These are phyloP conservation scores for Nidularia pulvinata DNA, from an alignment of 768 basidiomycete genomes.

Conservation along the genomic window DNA sequence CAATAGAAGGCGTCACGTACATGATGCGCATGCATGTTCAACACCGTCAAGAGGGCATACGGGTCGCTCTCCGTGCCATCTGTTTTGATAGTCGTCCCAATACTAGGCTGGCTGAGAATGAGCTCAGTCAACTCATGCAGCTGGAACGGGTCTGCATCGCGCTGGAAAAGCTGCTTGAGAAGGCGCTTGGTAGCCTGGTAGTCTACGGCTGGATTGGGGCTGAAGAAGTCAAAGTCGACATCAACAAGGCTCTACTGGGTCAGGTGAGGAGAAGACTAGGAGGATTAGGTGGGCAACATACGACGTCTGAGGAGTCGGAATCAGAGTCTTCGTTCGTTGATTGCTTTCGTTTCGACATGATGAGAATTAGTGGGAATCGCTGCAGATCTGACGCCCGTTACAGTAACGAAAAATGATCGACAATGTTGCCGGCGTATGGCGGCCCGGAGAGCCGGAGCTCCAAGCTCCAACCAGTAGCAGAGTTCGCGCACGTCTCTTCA, in stretches of 20 bases:
- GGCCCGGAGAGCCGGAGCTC: no score
- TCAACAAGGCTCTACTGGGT: slow-evolving; percentile 65
- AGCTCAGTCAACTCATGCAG: slow-evolving; percentile 79
- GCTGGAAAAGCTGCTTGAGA: slow-evolving; percentile 64
- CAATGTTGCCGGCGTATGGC: no score
- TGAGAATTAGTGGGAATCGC: not conserved
- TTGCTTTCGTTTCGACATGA: slow-evolving; percentile 27
- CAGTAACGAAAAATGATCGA: slow-evolving; percentile 9
- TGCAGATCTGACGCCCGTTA: not conserved
- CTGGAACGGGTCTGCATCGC: slow-evolving; percentile 73
- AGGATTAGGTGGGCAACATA: slow-evolving; percentile 8
- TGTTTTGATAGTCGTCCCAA: slow-evolving; percentile 92
- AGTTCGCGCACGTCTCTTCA: no score
- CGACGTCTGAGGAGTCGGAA: slow-evolving; percentile 32
- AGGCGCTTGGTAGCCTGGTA: slow-evolving; percentile 85
- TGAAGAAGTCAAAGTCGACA: slow-evolving; percentile 94
- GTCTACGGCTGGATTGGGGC: slow-evolving; percentile 79
- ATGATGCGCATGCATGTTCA: slow-evolving; percentile 75
- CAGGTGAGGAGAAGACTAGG: slow-evolving; percentile 9
- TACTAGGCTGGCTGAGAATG: slow-evolving; percentile 67
- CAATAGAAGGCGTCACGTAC: slow-evolving; percentile 27
- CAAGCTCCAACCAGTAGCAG: no score
- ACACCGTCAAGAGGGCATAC: slow-evolving; percentile 81
- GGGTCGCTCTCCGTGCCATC: slow-evolving; percentile 92
- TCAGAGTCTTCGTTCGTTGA: slow-evolving; percentile 30